These are phyloP conservation scores for Prunus mongolica DNA, from an alignment of 306 rosid genomes.

Conservation along the genomic window DNA sequence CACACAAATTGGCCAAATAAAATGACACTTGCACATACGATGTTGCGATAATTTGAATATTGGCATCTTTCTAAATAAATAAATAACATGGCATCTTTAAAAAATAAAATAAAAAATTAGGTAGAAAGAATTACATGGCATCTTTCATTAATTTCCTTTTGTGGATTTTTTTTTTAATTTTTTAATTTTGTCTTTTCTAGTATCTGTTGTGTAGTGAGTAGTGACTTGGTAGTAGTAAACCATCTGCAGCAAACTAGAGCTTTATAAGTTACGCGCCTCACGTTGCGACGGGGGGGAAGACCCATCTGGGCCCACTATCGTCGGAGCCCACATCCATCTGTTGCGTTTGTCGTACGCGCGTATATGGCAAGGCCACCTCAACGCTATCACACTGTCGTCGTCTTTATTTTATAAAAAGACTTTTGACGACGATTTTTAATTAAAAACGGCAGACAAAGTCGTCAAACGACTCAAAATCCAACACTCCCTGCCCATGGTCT, in stretches of 20 bases:
- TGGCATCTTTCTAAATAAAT: too few relatives aligned
- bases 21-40: too few relatives aligned
- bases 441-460: not conserved
- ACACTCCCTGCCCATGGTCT: not conserved
- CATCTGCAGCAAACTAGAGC: not conserved
- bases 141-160: too few relatives aligned
- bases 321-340: not conserved
- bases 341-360: not conserved
- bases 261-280: not conserved
- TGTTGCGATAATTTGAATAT: too few relatives aligned
- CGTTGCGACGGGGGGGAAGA: not conserved
- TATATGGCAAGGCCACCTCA: not conserved
- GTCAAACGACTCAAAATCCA: not conserved
- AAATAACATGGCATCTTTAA: too few relatives aligned
- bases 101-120: too few relatives aligned
- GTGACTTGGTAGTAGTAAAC: too few relatives aligned
- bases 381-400: not conserved
- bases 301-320: not conserved
- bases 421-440: not conserved
- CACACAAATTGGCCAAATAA: too few relatives aligned
- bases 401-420: not conserved
- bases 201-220: too few relatives aligned
- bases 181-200: too few relatives aligned
- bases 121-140: too few relatives aligned
- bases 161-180: too few relatives aligned